Percentiles rank a stretch among this genome's conserved stretches.
Conservation (phyloP, 2,329 filamentous ascomycete genomes). For the Ceratocystiopsis sp. region DNA sequence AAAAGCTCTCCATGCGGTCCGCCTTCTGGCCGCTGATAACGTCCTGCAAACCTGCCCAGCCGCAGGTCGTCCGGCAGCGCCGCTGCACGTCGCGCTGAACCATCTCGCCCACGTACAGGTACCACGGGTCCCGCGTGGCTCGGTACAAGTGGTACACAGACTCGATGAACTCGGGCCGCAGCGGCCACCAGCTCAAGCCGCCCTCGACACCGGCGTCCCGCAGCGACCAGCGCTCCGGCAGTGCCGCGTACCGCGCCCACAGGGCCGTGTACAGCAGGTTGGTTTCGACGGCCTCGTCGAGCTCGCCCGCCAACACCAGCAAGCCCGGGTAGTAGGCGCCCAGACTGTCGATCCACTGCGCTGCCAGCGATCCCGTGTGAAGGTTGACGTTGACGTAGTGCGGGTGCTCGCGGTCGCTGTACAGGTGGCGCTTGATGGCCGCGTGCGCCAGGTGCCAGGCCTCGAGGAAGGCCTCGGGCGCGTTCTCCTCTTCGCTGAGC, state of each 20-base stretch:
- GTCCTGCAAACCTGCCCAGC: conserved; percentile 81
- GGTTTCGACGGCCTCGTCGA: conserved; percentile 80
- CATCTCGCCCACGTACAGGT: conserved; percentile 93
- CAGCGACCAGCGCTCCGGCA: conserved; percentile 89
- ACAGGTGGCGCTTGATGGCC: conserved; percentile 81
- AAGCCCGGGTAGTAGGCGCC: conserved; percentile 91
- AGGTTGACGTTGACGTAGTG: conserved; percentile 88
- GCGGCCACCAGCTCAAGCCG: conserved; percentile 85
- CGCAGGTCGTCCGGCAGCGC: conserved; percentile 78
- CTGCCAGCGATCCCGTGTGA: conserved; percentile 69
- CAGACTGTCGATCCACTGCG: conserved; percentile 91
- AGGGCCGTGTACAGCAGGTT: conserved; percentile 83
- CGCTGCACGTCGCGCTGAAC: conserved; percentile 72
- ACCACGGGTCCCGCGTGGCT: conserved; percentile 89
- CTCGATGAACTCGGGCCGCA: conserved; percentile 90
- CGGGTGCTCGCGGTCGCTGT: conserved; percentile 67
- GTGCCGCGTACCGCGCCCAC: conserved; percentile 85
- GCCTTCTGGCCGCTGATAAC: conserved; percentile 69
- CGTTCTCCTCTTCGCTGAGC: conserved; percentile 47
- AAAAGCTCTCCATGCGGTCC: conserved; percentile 98
- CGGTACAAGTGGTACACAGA: conserved; percentile 93
- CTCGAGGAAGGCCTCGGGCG: conserved; percentile 59
- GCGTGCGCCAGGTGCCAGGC: conserved; percentile 77
- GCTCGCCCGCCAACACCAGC: conserved; percentile 66
- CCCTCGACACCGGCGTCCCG: conserved; percentile 69